Base-by-base conservation (phyloP, 495 filamentous ascomycete genomes). In the Pyrenopolyporus hunteri region DNA sequence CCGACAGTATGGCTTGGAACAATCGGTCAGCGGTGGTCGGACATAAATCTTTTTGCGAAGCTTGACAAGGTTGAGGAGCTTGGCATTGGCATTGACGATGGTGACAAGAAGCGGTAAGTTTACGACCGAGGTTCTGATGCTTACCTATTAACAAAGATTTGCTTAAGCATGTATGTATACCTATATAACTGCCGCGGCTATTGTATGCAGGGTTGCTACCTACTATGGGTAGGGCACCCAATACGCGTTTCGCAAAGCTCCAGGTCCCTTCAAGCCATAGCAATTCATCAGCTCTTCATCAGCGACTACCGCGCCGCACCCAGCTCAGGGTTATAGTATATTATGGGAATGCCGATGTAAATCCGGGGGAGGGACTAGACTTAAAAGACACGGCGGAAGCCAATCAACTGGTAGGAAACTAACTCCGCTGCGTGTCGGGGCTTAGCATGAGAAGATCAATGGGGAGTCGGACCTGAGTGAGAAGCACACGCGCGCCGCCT, bases 281-380 rank as follows among this genome's bases (percentile, higher is more conserved):
- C n/a, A n/a, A n/a, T n/a, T n/a, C n/a, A n/a, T n/a, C n/a, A n/a
- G n/a, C n/a, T n/a, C n/a, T n/a, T n/a, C n/a, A n/a, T n/a, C n/a
- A n/a, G n/a, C n/a, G n/a, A n/a, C n/a, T n/a, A n/a, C n/a, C n/a
- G n/a, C n/a, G n/a, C n/a, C n/a, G n/a, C n/a, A n/a, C n/a, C n/a
- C n/a, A n/a, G n/a, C n/a, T n/a, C n/a, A n/a, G n/a, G n/a, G n/a
- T n/a, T n/a, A n/a, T n/a, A n/a, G n/a, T n/a, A n/a, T n/a, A n/a
- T n/a, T n/a, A n/a, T n/a, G n/a, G n/a, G n/a, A n/a, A 37, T 51
- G 26, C 31, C 37, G 31, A 31, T 49, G 54, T 42, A 59, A 45
- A 64, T 64, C 61, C 48, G 54, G 54, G 54, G 61, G 22, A 29
- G 17, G n/a, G 20, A 49, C 43, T n/a, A 40, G 49, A 19, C 16